These are phyloP conservation scores for Coemansia sp. DNA, from an alignment of 192 early-diverging fungal species.

Conservation along the genomic window DNA sequence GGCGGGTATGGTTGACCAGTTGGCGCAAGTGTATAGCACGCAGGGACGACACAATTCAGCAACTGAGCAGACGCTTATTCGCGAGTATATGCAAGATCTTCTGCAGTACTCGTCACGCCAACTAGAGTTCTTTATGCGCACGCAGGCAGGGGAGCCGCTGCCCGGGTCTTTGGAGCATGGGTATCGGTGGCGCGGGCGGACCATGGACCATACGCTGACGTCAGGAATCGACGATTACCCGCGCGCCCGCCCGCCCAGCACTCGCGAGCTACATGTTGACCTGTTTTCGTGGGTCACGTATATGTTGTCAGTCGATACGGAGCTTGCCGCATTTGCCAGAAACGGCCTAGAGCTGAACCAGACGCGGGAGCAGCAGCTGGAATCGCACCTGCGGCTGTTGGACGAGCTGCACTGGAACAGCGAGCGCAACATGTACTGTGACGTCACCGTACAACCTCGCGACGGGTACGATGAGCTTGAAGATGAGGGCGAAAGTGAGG, in stretches of 20 bases:
- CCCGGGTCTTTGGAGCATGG: constrained; percentile 47
- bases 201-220: constrained; percentile 78
- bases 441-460: constrained; percentile 23
- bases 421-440: constrained; percentile 44
- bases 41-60: not conserved
- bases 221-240: constrained; percentile 96
- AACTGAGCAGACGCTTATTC: constrained; percentile 33
- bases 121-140: constrained; percentile 76
- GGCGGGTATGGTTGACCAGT: not conserved
- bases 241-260: constrained; percentile 66
- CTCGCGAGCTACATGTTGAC: constrained; percentile 44
- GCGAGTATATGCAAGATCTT: constrained; percentile 50
- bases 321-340: constrained; percentile 8
- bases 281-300: constrained; percentile 36
- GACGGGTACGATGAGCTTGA: constrained; percentile 48
- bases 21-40: constrained; percentile 1
- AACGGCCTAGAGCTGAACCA: not conserved
- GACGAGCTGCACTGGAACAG: constrained; percentile 44
- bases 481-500: constrained; percentile 21
- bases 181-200: constrained; percentile 89
- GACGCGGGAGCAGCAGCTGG: constrained; percentile 6
- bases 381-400: constrained; percentile 17
- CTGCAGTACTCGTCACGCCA: constrained; percentile 66
- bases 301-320: constrained; percentile 21
- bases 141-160: constrained; percentile 61